These are phyloP conservation scores for Hypericum androsaemum DNA, from an alignment of 345 rosid species.

Conservation along the genomic window DNA sequence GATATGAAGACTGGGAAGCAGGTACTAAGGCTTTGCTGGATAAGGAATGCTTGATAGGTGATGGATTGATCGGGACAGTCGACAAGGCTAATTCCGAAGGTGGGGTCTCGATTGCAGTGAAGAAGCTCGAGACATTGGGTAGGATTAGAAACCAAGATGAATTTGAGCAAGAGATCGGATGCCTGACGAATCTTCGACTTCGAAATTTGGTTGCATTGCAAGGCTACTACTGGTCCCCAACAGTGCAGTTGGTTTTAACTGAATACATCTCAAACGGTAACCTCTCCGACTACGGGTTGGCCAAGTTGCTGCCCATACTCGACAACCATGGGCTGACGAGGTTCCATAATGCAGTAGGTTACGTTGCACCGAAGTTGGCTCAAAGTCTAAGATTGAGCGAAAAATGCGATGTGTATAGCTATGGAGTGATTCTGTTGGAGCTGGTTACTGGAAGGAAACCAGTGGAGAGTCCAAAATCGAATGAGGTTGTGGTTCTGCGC, in stretches of 20 bases:
- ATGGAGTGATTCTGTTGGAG: slow-evolving; percentile 87
- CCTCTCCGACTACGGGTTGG: slow-evolving; percentile 82
- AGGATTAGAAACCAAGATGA: slow-evolving; percentile 87
- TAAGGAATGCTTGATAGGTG: slow-evolving; percentile 77
- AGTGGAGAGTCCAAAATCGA: slow-evolving; percentile 56
- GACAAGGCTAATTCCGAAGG: slow-evolving; percentile 76
- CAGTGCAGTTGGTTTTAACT: slow-evolving; percentile 70
- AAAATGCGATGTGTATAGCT: slow-evolving; percentile 87
- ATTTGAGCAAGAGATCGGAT: slow-evolving; percentile 79
- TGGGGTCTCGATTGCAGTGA: slow-evolving; percentile 81
- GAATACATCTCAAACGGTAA: slow-evolving; percentile 69
- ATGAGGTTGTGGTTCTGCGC: slow-evolving; percentile 62
- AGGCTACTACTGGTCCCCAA: slow-evolving; percentile 83
- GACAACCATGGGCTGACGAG: slow-evolving; percentile 65
- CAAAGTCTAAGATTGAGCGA: slow-evolving; percentile 67
- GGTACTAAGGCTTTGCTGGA: slow-evolving; percentile 88
- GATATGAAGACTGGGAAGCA: slow-evolving; percentile 92
- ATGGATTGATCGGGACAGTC: slow-evolving; percentile 82
- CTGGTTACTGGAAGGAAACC: slow-evolving; percentile 87
- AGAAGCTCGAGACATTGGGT: slow-evolving; percentile 81
- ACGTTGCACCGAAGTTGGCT: slow-evolving; percentile 90
- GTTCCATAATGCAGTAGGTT: slow-evolving; percentile 85
- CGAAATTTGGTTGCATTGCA: slow-evolving; percentile 68
- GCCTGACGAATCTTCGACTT: slow-evolving; percentile 61
- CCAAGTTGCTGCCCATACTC: slow-evolving; percentile 66